phyloP scores from a whole-genome alignment of 2,329 filamentous ascomycete species.

The Aspergillaceae sp. region DNA sequence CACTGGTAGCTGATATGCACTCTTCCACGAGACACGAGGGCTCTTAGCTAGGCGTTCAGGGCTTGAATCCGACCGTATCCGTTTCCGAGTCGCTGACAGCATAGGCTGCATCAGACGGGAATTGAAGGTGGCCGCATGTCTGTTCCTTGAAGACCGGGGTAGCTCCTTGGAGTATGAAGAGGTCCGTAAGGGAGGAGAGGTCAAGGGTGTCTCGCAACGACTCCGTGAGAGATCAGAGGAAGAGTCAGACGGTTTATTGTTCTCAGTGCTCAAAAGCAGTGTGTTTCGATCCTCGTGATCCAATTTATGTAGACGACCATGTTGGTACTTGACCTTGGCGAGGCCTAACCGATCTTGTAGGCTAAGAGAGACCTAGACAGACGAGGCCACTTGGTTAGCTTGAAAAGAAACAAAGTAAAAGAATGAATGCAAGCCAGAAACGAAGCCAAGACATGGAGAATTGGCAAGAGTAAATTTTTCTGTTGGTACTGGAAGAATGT shows the following conservation, averaged over 20 bases:
- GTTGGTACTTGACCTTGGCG: conserved; percentile 93
- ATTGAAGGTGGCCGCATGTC: conserved; percentile 38
- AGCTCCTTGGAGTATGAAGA: conserved; percentile 79
- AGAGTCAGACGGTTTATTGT: conserved; percentile 64
- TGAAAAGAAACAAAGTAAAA: neutral
- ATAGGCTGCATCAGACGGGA: conserved; percentile 36
- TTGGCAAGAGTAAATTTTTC: neutral
- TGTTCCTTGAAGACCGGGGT: conserved; percentile 44
- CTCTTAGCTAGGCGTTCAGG: conserved; percentile 49
- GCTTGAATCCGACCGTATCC: conserved; percentile 58
- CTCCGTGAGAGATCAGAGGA: conserved; percentile 71
- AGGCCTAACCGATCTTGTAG: conserved; percentile 90
- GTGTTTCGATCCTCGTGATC: conserved; percentile 64
- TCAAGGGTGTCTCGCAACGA: conserved; percentile 45
- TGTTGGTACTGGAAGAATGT: neutral
- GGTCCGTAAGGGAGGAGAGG: conserved; percentile 76
- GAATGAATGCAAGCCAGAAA: neutral
- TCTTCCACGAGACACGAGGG: conserved; percentile 63
- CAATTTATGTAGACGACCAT: conserved; percentile 78
- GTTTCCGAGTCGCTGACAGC: conserved; percentile 52
- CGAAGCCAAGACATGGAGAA: neutral
- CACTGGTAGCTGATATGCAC: conserved; percentile 64
- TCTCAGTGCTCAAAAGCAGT: conserved; percentile 52
- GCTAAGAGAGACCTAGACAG: conserved; percentile 72
- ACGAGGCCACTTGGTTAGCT: no score